Percentiles rank a stretch among this genome's conserved stretches.
These are phyloP conservation scores for Rhinocladiella mackenziei DNA, from an alignment of 2,329 filamentous ascomycete genomes.

Conservation along the genomic window DNA sequence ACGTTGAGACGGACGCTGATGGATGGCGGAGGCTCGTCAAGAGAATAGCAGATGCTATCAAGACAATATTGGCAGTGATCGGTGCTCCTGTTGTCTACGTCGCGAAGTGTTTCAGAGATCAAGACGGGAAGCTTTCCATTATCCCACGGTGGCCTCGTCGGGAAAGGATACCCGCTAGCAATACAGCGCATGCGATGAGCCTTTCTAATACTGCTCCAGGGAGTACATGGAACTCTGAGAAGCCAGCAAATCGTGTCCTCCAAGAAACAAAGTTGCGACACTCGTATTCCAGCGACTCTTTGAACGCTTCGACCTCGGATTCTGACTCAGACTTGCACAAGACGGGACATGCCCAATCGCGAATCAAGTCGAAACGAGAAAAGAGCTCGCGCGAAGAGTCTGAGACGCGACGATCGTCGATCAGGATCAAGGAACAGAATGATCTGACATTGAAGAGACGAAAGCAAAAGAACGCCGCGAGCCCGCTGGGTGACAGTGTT, in stretches of 20 bases:
- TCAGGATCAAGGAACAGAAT: slow-evolving; percentile 29
- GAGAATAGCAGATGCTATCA: slow-evolving; percentile 66
- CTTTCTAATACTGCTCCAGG: slow-evolving; percentile 18
- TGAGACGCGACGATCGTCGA: slow-evolving; percentile 25
- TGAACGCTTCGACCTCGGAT: slow-evolving; percentile 20
- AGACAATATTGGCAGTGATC: slow-evolving; percentile 73
- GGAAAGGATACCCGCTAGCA: slow-evolving; percentile 13
- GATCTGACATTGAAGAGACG: slow-evolving; percentile 47
- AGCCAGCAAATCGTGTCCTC: slow-evolving; percentile 17
- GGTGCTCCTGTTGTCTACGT: slow-evolving; percentile 77
- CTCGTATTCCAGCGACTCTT: slow-evolving; percentile 29
- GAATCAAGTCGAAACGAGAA: slow-evolving; percentile 15
- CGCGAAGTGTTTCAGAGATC: slow-evolving; percentile 76
- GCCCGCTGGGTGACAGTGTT: slow-evolving; percentile 36
- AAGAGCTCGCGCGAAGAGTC: slow-evolving; percentile 14
- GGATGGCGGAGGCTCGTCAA: slow-evolving; percentile 56
- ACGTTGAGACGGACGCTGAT: too few relatives aligned
- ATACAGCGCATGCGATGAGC: slow-evolving; percentile 24
- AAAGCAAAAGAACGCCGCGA: slow-evolving; percentile 46
- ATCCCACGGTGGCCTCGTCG: slow-evolving; percentile 62
- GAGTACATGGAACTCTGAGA: slow-evolving; percentile 14
- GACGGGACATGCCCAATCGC: slow-evolving; percentile 3
- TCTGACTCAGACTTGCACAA: slow-evolving; percentile 26
- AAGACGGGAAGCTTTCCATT: slow-evolving; percentile 74
- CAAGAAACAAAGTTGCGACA: slow-evolving; percentile 25